Evolutionary conservation across 148 eudicot species (phyloP).

Genomic region (Agrostemma githago): DNA sequence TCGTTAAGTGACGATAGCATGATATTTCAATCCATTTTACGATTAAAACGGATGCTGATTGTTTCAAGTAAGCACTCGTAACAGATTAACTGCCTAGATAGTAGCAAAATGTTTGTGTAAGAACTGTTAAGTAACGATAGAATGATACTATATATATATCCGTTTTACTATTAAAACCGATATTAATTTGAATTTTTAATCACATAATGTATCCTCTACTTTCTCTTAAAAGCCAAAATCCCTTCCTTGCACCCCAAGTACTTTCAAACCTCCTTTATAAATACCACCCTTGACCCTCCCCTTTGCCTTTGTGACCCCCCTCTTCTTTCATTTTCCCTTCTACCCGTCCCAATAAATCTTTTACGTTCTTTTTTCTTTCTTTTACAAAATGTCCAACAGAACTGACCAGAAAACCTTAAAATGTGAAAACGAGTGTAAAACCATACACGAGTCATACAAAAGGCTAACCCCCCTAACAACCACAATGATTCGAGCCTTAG

Average conservation of each 20-base stretch:
- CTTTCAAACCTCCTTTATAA: conserved; percentile 7
- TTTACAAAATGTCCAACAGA: conserved; percentile 15
- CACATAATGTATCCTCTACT: neutral
- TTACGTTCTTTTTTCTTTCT: neutral
- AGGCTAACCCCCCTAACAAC: neutral
- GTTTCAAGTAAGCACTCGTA: no score
- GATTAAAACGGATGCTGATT: no score
- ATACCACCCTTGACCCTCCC: neutral
- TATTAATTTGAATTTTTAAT: no score
- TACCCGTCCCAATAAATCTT: neutral
- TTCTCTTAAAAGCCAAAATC: conserved; percentile 25
- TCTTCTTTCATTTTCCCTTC: no score
- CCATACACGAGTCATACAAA: conserved; percentile 46
- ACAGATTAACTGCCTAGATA: no score
- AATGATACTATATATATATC: no score
- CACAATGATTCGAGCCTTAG: conserved; percentile 32
- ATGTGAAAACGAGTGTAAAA: conserved; percentile 49
- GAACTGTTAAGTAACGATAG: no score
- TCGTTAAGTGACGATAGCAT: no score
- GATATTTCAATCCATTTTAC: no score
- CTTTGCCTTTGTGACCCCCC: no score
- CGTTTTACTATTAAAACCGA: no score
- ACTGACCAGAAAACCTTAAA: conserved; percentile 5
- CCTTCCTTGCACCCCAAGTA: conserved; percentile 37
- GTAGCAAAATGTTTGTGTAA: no score